Evolutionary conservation across 176 grass and related monocot genomes (phyloP).

Genomic region (Eleusine indica): DNA sequence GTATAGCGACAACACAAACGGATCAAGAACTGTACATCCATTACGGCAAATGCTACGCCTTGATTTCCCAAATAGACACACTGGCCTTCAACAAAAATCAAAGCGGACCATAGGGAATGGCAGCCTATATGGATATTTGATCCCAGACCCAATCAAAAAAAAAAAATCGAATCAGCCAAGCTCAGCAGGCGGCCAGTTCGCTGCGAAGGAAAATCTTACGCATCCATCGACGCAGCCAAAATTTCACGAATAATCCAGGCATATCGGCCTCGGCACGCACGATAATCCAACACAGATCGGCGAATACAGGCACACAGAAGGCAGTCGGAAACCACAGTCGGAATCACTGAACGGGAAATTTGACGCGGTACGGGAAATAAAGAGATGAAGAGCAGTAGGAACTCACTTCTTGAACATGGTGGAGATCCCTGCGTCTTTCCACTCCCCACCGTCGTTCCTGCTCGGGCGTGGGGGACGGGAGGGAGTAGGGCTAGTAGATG

Average conservation of each 20-base stretch:
- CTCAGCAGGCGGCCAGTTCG: background rate
- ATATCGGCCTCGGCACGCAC: background rate
- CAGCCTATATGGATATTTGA: background rate
- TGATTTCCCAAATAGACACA: background rate
- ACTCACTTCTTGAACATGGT: constrained; percentile 75
- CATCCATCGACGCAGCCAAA: background rate
- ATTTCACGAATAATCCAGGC: background rate
- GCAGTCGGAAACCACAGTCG: background rate
- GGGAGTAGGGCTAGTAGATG: background rate
- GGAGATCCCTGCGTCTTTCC: background rate
- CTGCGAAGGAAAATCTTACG: background rate
- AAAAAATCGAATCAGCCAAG: background rate
- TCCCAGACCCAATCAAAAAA: background rate
- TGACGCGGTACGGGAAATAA: background rate
- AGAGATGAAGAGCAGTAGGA: background rate
- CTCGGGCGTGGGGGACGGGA: constrained; percentile 4
- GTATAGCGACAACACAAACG: background rate
- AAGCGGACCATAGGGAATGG: background rate
- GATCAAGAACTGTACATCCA: background rate
- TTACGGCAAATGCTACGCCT: background rate
- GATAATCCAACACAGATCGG: constrained; percentile 14
- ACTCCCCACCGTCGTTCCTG: background rate
- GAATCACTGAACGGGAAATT: background rate
- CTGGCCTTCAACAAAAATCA: background rate
- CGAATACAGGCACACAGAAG: background rate